A percentile compares a stretch with the other conserved stretches of the same genome.
Evolutionary conservation across 2,329 filamentous ascomycete genomes (phyloP).

Genomic region (Exophiala dermatitidis): DNA sequence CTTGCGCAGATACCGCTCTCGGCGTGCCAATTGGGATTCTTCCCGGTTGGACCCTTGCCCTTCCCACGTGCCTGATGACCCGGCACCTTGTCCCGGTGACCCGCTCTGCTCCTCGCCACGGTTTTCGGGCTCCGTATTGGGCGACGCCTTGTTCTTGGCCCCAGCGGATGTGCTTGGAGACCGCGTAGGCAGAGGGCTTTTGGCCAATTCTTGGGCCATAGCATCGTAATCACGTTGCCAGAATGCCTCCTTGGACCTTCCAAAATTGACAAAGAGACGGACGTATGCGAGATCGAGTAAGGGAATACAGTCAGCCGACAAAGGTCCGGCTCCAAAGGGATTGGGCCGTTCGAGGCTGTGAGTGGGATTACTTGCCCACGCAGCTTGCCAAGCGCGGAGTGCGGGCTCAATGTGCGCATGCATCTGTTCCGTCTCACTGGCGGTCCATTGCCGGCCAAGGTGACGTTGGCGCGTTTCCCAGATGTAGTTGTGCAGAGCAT

Average conservation of each 20-base stretch:
- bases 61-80: constrained; percentile 20
- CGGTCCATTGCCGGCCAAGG: constrained; percentile 80
- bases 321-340: constrained; percentile 69
- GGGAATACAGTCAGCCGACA: constrained; percentile 86
- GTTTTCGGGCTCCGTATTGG: constrained; percentile 39
- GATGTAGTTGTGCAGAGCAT: constrained; percentile 94
- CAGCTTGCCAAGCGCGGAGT: constrained; percentile 85
- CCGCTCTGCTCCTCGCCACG: constrained; percentile 31
- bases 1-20: constrained; percentile 81
- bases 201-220: constrained; percentile 78
- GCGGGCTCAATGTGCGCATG: constrained; percentile 91
- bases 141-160: constrained; percentile 25
- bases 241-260: constrained; percentile 82
- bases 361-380: constrained; percentile 79
- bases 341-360: constrained; percentile 81
- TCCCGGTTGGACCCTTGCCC: constrained; percentile 4
- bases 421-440: constrained; percentile 90
- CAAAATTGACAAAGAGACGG: constrained; percentile 86
- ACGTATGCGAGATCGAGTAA: constrained; percentile 88
- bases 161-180: constrained; percentile 49
- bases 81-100: constrained; percentile 31
- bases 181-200: constrained; percentile 66
- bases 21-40: constrained; percentile 51
- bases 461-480: constrained; percentile 94
- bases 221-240: constrained; percentile 91